A percentile compares a stretch with the other conserved stretches of the same genome.
Evolutionary conservation across 2,329 filamentous ascomycete species (phyloP).

Genomic region (Aureobasidium sp.): DNA sequence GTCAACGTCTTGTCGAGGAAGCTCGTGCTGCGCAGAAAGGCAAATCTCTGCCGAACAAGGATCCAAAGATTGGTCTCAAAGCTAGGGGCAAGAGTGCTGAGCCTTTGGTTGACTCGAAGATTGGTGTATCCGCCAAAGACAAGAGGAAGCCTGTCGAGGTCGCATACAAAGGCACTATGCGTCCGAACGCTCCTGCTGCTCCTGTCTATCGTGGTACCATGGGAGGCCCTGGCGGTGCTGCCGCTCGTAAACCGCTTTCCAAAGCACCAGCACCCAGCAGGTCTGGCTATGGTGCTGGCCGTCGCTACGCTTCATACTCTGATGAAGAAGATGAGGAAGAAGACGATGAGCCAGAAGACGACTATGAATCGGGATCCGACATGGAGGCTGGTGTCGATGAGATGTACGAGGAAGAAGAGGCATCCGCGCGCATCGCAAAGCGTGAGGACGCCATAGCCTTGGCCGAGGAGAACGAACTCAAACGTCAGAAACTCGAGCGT

Average conservation of each 20-base stretch:
- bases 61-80: constrained; percentile 20
- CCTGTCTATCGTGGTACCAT: constrained; percentile 41
- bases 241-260: constrained; percentile 25
- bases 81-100: constrained; percentile 29
- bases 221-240: constrained; percentile 32
- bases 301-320: constrained; percentile 34
- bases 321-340: constrained; percentile 38
- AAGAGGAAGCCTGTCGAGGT: constrained; percentile 34
- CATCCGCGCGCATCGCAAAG: constrained; percentile 55
- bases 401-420: constrained; percentile 63
- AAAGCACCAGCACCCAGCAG: constrained; percentile 22
- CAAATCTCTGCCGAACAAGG: constrained; percentile 29
- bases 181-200: constrained; percentile 19
- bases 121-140: constrained; percentile 26
- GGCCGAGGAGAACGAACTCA: constrained; percentile 54
- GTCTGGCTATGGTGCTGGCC: constrained; percentile 20
- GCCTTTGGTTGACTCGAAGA: constrained; percentile 17
- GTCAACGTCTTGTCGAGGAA: constrained; percentile 31
- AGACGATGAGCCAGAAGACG: constrained; percentile 56
- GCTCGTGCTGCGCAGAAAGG: constrained; percentile 39
- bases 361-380: constrained; percentile 59
- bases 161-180: constrained; percentile 38
- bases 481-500: constrained; percentile 54
- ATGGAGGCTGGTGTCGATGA: constrained; percentile 74
- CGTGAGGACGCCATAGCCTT: constrained; percentile 62